Percentiles rank a stretch among this genome's conserved stretches.
Conservation (phyloP, 306 rosid genomes). For the Luffa aegyptiaca region DNA sequence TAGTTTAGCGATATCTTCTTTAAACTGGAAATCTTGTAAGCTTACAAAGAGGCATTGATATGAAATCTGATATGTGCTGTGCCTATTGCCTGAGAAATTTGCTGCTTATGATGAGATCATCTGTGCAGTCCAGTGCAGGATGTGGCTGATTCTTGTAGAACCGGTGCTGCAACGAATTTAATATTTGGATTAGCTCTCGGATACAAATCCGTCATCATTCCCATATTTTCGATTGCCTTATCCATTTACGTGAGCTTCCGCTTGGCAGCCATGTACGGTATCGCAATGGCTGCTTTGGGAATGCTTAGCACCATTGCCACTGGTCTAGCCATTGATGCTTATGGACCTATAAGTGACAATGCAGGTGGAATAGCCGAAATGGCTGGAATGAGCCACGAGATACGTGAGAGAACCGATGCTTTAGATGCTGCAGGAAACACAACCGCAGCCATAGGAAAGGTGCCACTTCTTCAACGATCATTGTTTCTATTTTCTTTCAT, state of each 20-base stretch:
- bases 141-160: slow-evolving; percentile 73
- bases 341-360: slow-evolving; percentile 67
- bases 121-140: slow-evolving; percentile 64
- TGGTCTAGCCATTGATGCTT: slow-evolving; percentile 66
- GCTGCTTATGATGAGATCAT: slow-evolving; percentile 14
- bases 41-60: not conserved
- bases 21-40: not conserved
- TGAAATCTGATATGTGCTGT: not conserved
- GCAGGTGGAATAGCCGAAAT: slow-evolving; percentile 73
- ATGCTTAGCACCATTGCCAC: slow-evolving; percentile 74
- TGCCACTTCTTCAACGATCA: slow-evolving; percentile 2
- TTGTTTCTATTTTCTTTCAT: not conserved
- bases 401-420: slow-evolving; percentile 62
- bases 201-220: slow-evolving; percentile 60
- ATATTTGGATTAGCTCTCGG: slow-evolving; percentile 63
- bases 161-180: slow-evolving; percentile 64
- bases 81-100: not conserved
- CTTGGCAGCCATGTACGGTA: slow-evolving; percentile 65
- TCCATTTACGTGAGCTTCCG: slow-evolving; percentile 67
- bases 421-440: slow-evolving; percentile 75
- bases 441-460: slow-evolving; percentile 78
- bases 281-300: slow-evolving; percentile 63
- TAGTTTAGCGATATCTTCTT: not conserved
- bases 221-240: slow-evolving; percentile 52
- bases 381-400: slow-evolving; percentile 60